Base-by-base conservation (phyloP, 768 basidiomycete genomes). In the Lactarius sp. region DNA sequence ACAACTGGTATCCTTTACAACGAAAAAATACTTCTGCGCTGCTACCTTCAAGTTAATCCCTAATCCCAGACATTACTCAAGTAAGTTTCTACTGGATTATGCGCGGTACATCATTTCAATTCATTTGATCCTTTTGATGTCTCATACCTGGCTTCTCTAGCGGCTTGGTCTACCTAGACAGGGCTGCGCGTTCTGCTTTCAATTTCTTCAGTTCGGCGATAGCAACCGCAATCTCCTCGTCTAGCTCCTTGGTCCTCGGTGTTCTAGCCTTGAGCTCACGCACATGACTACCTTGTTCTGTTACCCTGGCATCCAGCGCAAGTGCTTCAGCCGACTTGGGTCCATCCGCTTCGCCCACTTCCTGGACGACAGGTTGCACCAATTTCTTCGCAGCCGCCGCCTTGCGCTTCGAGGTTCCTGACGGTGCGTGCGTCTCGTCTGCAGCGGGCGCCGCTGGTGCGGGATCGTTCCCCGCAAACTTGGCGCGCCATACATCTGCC, bases 401-500 rank as follows among this genome's bases (percentile, higher is more conserved):
- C 73, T 90, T 86, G 56, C 73, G 73, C 70, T 81, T 83, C 54
- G 75, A 75, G 74, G 84, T 86, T 50, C 79, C 79, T 42, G 80
- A 76, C 6, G 75, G 79, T 27, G 79, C 79, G 27, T 77, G 72
- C 18, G 75, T 76, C 61, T 77, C 79, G 31, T 77, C 73, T 3
- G 70, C 58, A 77, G 72, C 75, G 46, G 72, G 74, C 12, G 72
- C 72, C 52, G 70, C 77, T 69, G 60, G 73, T 68, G 58, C 78
- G 59, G 71, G 76, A 68, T 78, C 81, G 71, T 37, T 75, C 2
- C 96, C 96, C 3, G 88, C 88, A 69, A 94, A 99, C 73, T 84
- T 85, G 52, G 74, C 75, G 68, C 87, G 82, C 88, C 90, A 98
- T 6, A 83, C 81, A 36, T 93, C 88, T 31, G 86, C 87, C 87